A percentile compares a stretch with the other conserved stretches of the same genome.
Conservation (phyloP, 805 yeast genomes). For the Lachancea fermentati region DNA sequence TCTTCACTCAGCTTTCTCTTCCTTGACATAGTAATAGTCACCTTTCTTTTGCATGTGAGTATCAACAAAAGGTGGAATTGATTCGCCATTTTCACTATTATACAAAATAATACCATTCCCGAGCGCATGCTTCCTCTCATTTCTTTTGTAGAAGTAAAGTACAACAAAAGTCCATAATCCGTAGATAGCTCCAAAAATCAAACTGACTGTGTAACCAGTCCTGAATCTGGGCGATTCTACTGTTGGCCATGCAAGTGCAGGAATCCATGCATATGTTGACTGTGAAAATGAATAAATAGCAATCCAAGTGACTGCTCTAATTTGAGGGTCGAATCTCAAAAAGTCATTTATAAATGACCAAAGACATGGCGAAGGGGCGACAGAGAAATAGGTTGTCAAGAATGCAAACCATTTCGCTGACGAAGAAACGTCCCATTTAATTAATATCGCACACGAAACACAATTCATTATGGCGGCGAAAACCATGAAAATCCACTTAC, state of each 20-base stretch:
- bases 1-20: not conserved
- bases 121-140: conserved; percentile 42
- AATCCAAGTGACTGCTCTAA: conserved; percentile 52
- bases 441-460: conserved; percentile 48
- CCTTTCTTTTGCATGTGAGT: conserved; percentile 24
- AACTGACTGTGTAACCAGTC: conserved; percentile 49
- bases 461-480: conserved; percentile 50
- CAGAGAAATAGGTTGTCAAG: conserved; percentile 52
- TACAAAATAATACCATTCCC: conserved; percentile 46
- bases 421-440: conserved; percentile 53
- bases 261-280: conserved; percentile 54
- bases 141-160: conserved; percentile 47
- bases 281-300: conserved; percentile 54
- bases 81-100: conserved; percentile 34
- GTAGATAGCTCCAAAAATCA: conserved; percentile 42
- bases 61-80: conserved; percentile 26
- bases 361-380: conserved; percentile 58
- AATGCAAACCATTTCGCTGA: conserved; percentile 64
- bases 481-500: conserved; percentile 49
- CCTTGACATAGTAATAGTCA: conserved; percentile 25
- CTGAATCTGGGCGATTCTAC: conserved; percentile 51
- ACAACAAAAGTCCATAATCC: conserved; percentile 47
- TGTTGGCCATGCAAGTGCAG: conserved; percentile 49
- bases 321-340: conserved; percentile 50
- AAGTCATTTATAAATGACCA: conserved; percentile 56